phyloP scores from a whole-genome alignment of 345 rosid genomes.

The Hypericum androsaemum region DNA sequence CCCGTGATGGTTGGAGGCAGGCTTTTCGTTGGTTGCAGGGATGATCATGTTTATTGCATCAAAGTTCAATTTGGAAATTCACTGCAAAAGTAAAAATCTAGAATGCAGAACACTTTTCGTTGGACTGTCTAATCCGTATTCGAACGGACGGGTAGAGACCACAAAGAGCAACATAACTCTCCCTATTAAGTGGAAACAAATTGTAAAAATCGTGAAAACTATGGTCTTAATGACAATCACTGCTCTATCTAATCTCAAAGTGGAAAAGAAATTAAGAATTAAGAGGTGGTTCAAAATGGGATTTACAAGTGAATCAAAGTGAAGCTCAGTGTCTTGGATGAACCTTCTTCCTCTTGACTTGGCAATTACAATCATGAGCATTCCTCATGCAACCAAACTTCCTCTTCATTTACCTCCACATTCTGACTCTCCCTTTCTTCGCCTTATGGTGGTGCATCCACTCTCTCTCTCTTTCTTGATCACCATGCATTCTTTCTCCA shows the following conservation, averaged over 20 bases:
- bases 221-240: too few relatives aligned
- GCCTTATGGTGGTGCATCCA: constrained; percentile 17
- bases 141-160: too few relatives aligned
- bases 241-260: too few relatives aligned
- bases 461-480: constrained; percentile 43
- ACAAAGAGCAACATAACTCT: too few relatives aligned
- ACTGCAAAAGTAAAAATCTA: too few relatives aligned
- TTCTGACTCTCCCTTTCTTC: constrained; percentile 34
- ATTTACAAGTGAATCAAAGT: too few relatives aligned
- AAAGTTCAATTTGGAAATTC: not conserved
- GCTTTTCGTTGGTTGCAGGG: constrained; percentile 85
- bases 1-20: constrained; percentile 88
- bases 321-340: constrained; percentile 27
- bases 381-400: constrained; percentile 63
- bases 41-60: constrained; percentile 66
- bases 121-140: too few relatives aligned
- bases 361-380: constrained; percentile 39
- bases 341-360: constrained; percentile 42
- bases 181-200: too few relatives aligned
- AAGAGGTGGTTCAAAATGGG: too few relatives aligned
- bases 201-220: too few relatives aligned
- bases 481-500: constrained; percentile 37
- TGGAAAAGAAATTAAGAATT: too few relatives aligned
- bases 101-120: too few relatives aligned
- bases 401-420: constrained; percentile 81